Percentiles rank a stretch among this genome's conserved stretches.
phyloP scores from a whole-genome alignment of 768 basidiomycete genomes.

The Suillus cothurnatus region DNA sequence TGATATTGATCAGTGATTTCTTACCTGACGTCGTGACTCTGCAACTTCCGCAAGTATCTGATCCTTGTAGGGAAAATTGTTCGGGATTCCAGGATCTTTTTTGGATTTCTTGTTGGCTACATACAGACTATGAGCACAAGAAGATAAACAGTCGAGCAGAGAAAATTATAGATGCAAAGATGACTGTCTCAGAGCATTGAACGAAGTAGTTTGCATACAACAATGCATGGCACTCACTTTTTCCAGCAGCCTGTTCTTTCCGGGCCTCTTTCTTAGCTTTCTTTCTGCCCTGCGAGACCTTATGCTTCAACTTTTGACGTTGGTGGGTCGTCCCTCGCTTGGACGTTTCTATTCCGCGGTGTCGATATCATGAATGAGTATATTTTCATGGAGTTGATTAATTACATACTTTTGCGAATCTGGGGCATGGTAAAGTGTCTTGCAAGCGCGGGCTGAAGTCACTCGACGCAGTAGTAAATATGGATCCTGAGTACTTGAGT shows the following conservation, averaged over 20 bases:
- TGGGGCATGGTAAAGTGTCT: constrained; percentile 50
- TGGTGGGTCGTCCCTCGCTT: constrained; percentile 76
- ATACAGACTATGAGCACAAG: constrained; percentile 8
- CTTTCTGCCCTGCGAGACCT: constrained; percentile 73
- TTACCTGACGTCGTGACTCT: constrained; percentile 74
- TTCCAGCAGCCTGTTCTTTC: constrained; percentile 79
- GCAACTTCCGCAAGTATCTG: constrained; percentile 90
- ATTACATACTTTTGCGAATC: constrained; percentile 65
- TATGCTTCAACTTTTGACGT: constrained; percentile 72
- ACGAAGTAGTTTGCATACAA: neutral
- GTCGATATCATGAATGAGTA: neutral
- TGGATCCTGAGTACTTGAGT: neutral
- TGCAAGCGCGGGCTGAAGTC: neutral
- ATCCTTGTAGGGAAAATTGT: constrained; percentile 92
- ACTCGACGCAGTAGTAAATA: neutral
- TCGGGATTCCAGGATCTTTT: constrained; percentile 94
- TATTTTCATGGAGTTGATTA: constrained; percentile 14
- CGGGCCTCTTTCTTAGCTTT: constrained; percentile 76
- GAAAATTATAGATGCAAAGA: neutral
- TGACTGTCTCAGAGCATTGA: neutral
- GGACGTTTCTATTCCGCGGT: constrained; percentile 67
- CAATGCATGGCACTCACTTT: constrained; percentile 51
- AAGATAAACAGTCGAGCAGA: constrained; percentile 10
- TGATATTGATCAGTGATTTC: constrained; percentile 20
- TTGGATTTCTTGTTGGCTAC: constrained; percentile 58